Conservation (phyloP, 768 basidiomycete genomes). For the Mrakia hoshinonis region DNA sequence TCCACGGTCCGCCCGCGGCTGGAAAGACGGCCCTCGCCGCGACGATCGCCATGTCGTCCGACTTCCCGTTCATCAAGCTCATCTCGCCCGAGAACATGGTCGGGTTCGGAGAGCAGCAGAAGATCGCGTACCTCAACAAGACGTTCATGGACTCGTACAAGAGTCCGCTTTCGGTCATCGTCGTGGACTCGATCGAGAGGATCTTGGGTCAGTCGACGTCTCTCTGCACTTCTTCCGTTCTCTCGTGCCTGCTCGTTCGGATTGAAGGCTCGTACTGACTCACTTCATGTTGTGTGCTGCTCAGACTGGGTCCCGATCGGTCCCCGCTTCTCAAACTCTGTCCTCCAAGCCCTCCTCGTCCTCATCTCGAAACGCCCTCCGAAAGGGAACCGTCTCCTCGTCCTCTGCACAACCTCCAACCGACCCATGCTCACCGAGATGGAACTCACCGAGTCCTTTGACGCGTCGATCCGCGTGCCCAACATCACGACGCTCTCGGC, state of each 20-base stretch:
- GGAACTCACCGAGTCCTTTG: constrained; percentile 80
- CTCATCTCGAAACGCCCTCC: constrained; percentile 82
- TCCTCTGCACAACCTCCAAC: constrained; percentile 86
- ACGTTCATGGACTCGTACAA: constrained; percentile 93
- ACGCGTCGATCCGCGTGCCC: constrained; percentile 74
- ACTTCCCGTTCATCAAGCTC: constrained; percentile 95
- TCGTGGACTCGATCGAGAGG: constrained; percentile 89
- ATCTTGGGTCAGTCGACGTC: constrained; percentile 69
- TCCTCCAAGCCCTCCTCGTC: constrained; percentile 81
- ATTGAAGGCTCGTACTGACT: not conserved
- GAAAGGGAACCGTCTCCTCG: constrained; percentile 82
- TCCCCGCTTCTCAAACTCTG: constrained; percentile 88
- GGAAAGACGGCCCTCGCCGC: constrained; percentile 94
- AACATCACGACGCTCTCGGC: constrained; percentile 63
- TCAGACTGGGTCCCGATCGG: constrained; percentile 95
- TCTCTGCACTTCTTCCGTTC: not conserved
- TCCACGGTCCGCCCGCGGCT: constrained; percentile 70
- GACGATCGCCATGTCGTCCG: constrained; percentile 83
- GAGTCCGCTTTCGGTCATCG: constrained; percentile 89
- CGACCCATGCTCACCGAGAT: constrained; percentile 76
- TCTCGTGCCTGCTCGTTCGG: not conserved
- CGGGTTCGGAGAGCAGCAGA: constrained; percentile 84
- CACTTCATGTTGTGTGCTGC: not conserved
- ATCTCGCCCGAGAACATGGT: constrained; percentile 96
- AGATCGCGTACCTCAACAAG: constrained; percentile 82